Conservation (phyloP, 208 protist genomes). For the Leishmania amazonensis region DNA sequence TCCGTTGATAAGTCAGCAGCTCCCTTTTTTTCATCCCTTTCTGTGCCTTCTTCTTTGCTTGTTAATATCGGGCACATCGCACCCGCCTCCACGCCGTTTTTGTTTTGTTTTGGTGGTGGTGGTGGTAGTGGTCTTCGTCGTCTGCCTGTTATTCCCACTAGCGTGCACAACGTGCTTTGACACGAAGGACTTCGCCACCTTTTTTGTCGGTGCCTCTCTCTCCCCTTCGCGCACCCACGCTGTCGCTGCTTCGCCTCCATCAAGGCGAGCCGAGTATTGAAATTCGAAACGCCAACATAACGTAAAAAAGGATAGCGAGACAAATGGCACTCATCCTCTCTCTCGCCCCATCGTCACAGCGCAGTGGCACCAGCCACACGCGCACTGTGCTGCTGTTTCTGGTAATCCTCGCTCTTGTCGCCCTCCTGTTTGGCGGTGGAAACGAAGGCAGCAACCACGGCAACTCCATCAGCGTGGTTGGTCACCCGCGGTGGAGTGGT, state of each 20-base stretch:
- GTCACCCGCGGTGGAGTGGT: not conserved
- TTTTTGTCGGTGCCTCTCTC: not conserved
- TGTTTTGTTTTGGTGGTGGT: not conserved
- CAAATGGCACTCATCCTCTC: not conserved
- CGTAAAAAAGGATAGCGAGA: not conserved
- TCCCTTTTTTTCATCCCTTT: not conserved
- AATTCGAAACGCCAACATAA: not conserved
- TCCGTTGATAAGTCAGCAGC: not conserved
- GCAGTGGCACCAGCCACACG: not conserved
- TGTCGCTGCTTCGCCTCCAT: not conserved
- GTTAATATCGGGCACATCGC: not conserved
- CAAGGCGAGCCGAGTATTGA: not conserved
- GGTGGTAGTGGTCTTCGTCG: not conserved
- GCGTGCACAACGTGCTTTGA: not conserved
- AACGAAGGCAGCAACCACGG: not conserved
- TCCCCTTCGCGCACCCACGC: not conserved
- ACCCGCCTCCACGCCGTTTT: not conserved
- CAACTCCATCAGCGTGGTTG: not conserved
- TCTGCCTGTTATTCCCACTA: not conserved
- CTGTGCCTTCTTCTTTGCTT: not conserved
- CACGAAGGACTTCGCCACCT: not conserved
- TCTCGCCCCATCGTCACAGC: not conserved
- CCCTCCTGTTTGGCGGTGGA: constrained; percentile 7
- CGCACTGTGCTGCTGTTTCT: constrained; percentile 1
- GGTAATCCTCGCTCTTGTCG: not conserved